Evolutionary conservation across 345 rosid species (phyloP).

Genomic region (Toxicodendron radicans): DNA sequence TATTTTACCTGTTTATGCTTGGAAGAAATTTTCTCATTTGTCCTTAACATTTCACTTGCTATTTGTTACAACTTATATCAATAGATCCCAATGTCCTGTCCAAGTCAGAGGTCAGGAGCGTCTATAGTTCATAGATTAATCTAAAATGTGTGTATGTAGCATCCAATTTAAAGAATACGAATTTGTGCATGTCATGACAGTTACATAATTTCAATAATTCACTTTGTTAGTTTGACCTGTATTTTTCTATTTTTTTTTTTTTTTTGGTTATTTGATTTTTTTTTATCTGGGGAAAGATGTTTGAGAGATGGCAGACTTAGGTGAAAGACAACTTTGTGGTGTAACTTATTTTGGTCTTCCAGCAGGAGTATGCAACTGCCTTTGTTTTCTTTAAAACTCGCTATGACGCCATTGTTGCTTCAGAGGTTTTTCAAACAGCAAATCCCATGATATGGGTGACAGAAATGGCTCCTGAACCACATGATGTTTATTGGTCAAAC

Average conservation of each 20-base stretch:
- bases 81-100: neutral
- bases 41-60: neutral
- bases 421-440: slow-evolving; percentile 78
- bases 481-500: slow-evolving; percentile 89
- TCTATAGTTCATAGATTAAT: neutral
- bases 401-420: slow-evolving; percentile 74
- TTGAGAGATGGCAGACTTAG: neutral
- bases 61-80: neutral
- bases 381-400: slow-evolving; percentile 94
- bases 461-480: slow-evolving; percentile 87
- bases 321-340: slow-evolving; percentile 1
- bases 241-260: slow-evolving; percentile 5
- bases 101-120: neutral
- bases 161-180: neutral
- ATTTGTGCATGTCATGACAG: neutral
- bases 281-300: slow-evolving; percentile 10
- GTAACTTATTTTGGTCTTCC: slow-evolving; percentile 7
- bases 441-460: slow-evolving; percentile 97
- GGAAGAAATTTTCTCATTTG: neutral
- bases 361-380: slow-evolving; percentile 85
- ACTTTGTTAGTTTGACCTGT: neutral
- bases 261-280: slow-evolving; percentile 1
- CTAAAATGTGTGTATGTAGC: neutral
- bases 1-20: slow-evolving; percentile 2
- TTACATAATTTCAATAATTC: neutral